A percentile compares a stretch with the other conserved stretches of the same genome.
Conservation (phyloP, 75 land plant genomes). For the Cryptomeria japonica region DNA sequence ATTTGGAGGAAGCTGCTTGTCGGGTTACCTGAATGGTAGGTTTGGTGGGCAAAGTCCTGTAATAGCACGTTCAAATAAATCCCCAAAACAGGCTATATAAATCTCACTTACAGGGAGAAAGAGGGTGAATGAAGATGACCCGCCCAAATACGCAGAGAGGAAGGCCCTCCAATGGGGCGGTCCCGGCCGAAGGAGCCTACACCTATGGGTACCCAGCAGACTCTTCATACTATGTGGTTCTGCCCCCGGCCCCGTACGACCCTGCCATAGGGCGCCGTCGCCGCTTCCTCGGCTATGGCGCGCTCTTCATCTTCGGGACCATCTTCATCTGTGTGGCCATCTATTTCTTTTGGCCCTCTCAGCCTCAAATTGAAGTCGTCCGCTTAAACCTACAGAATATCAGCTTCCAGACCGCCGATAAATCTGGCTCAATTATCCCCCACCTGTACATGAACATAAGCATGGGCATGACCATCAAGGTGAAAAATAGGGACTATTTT, state of each 20-base stretch:
- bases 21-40: not conserved
- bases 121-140: too few relatives aligned
- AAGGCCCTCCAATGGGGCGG: too few relatives aligned
- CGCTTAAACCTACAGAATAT: slow-evolving; percentile 33
- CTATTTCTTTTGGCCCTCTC: slow-evolving; percentile 29
- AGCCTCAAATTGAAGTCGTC: slow-evolving; percentile 15
- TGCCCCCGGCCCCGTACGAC: not conserved
- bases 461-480: slow-evolving; percentile 26
- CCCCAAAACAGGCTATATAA: too few relatives aligned
- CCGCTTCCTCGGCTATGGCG: not conserved
- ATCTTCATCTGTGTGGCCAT: slow-evolving; percentile 1
- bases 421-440: slow-evolving; percentile 8
- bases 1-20: too few relatives aligned
- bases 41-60: not conserved
- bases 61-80: too few relatives aligned
- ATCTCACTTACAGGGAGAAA: too few relatives aligned
- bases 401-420: slow-evolving; percentile 12
- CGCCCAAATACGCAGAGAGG: too few relatives aligned
- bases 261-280: not conserved
- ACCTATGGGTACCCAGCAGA: not conserved
- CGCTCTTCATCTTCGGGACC: not conserved
- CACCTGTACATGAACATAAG: slow-evolving; percentile 25
- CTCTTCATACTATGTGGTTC: not conserved
- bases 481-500: slow-evolving; percentile 38
- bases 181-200: not conserved